Evolutionary conservation across 2,329 filamentous ascomycete genomes (phyloP), one percentile per base, ranked within the genome.

Genomic region (Tolypocladium paradoxum): DNA sequence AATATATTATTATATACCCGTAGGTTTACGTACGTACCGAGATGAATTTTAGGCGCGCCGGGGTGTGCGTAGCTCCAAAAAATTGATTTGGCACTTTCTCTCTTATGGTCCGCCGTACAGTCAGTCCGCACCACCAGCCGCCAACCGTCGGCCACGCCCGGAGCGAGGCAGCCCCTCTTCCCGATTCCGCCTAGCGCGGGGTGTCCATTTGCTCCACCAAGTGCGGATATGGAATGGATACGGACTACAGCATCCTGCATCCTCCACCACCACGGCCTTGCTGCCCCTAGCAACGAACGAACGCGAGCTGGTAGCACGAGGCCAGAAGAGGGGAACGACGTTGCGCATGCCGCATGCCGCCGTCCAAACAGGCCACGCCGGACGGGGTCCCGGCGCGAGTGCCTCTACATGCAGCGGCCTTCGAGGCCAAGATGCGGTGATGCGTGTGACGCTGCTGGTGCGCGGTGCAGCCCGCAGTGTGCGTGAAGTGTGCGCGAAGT

Each of bases 101-200:
- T n/a, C n/a, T n/a, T n/a, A n/a, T n/a, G n/a, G n/a, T n/a, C n/a
- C n/a, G n/a, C n/a, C n/a, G n/a, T n/a, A n/a, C n/a, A n/a, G n/a
- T n/a, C n/a, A n/a, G n/a, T n/a, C n/a, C n/a, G n/a, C 35, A 37
- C 20, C 37, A 40, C 20, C 24, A 45, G 12, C 27, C 36, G 43
- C 24, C 43, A 46, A 31, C 27, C 12, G 43, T 46, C 43, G 43
- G 43, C 33, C 27, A 51, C 46, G 49, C 40, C 35, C 51, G 54
- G 50, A 22, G 27, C 37, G n/a, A 35, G 48, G 45, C 46, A 24
- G 56, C 61, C 57, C 61, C 57, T 58, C 56, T 55, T 57, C 61
- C 57, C 50, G 34, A 64, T 58, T 52, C 22, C 48, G 62, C 54
- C 56, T 64, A 65, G 61, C 62, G 63, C 61, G 63, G 63, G 61